Conservation (phyloP, 2,329 filamentous ascomycete genomes). For the Acrocalymma vagum region DNA sequence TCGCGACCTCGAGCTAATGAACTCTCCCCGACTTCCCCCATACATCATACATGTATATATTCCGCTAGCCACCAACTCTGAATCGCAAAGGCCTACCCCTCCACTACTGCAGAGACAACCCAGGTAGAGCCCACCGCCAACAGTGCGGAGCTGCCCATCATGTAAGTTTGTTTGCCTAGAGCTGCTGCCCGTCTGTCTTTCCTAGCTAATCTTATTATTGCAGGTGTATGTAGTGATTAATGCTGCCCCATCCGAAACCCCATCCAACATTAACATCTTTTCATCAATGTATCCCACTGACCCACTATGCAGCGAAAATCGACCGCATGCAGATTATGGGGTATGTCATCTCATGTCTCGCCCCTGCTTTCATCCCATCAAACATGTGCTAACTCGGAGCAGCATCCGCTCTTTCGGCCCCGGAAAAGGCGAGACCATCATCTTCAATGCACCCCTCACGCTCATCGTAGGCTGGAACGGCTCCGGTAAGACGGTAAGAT, state of each 20-base stretch:
- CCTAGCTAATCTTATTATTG: no score
- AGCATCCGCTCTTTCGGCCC: conserved; percentile 87
- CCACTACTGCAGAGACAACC: not conserved
- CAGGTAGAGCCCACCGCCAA: conserved; percentile 4
- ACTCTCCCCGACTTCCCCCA: no score
- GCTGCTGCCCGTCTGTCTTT: no score
- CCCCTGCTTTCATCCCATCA: conserved; percentile 5
- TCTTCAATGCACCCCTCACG: conserved; percentile 89
- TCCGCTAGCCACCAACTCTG: not conserved
- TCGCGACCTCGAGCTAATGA: no score
- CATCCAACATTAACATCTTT: conserved; percentile 12
- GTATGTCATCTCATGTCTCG: conserved; percentile 49
- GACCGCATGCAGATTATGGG: conserved; percentile 89
- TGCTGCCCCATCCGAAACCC: no score
- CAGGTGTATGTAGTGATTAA: not conserved
- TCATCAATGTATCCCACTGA: no score
- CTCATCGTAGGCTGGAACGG: conserved; percentile 98
- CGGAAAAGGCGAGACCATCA: conserved; percentile 76
- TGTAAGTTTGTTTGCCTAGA: no score
- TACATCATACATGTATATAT: no score
- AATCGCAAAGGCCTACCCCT: not conserved
- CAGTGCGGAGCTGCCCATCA: conserved; percentile 12
- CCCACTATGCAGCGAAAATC: conserved; percentile 75
- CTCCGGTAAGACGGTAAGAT: conserved; percentile 85
- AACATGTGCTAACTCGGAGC: conserved; percentile 13